phyloP scores from a whole-genome alignment of 2,329 filamentous ascomycete species.

The Colletotrichum liaoningense region DNA sequence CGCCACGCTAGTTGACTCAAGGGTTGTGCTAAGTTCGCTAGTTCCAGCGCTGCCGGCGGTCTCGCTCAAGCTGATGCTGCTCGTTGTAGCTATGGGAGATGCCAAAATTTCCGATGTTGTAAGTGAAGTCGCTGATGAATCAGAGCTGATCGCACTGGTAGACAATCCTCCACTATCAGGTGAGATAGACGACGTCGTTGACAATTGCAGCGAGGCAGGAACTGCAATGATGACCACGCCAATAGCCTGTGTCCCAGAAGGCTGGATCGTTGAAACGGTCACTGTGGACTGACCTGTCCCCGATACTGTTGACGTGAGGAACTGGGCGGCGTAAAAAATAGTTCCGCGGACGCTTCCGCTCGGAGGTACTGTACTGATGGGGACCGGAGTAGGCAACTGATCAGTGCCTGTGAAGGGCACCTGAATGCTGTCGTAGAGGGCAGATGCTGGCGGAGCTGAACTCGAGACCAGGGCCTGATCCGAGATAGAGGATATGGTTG shows the following conservation, averaged over 20 bases:
- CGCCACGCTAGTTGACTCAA: background rate
- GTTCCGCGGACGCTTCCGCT: background rate
- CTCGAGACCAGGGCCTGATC: background rate
- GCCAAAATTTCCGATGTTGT: background rate
- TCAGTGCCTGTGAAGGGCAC: background rate
- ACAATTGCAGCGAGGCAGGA: background rate
- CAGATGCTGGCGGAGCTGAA: background rate
- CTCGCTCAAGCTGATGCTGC: background rate
- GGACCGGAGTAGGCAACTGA: background rate
- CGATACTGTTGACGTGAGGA: background rate
- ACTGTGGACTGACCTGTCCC: background rate
- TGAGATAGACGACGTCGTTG: background rate
- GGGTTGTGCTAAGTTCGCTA: background rate
- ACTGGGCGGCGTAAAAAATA: background rate
- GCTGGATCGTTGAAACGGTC: background rate
- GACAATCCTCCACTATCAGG: background rate
- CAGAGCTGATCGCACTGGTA: background rate
- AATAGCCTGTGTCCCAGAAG: conserved; percentile 9
- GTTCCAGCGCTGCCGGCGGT: background rate
- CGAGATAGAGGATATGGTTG: background rate
- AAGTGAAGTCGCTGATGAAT: background rate
- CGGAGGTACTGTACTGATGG: conserved; percentile 11
- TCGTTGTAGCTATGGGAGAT: background rate
- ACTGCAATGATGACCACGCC: background rate
- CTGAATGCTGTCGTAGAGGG: background rate